A percentile compares a stretch with the other conserved stretches of the same genome.
Conservation (phyloP, 116 monocot species). For the Dioscorea cayenensis region DNA sequence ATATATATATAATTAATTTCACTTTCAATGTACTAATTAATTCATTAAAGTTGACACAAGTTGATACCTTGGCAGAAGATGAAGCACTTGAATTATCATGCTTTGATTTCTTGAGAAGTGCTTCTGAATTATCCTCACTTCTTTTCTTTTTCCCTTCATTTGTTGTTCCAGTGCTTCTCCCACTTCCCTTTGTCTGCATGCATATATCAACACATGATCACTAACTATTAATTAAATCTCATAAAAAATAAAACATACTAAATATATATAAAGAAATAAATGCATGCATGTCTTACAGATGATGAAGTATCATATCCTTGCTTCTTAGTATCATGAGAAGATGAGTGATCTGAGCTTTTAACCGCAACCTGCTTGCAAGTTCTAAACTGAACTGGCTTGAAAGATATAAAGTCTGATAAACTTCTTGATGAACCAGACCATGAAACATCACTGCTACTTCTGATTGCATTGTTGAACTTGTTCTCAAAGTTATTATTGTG, state of each 20-base stretch:
- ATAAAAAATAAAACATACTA: too few relatives aligned
- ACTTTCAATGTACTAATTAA: background rate
- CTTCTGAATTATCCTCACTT: constrained; percentile 52
- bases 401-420: constrained; percentile 54
- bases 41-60: too few relatives aligned
- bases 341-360: constrained; percentile 4
- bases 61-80: constrained; percentile 35
- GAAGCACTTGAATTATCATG: constrained; percentile 36
- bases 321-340: constrained; percentile 13
- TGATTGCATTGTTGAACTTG: constrained; percentile 11
- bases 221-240: too few relatives aligned
- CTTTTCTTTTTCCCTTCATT: constrained; percentile 79
- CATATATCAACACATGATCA: background rate
- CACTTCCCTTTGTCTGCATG: constrained; percentile 42
- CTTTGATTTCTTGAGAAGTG: constrained; percentile 59
- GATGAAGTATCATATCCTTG: constrained; percentile 23
- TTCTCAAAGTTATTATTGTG: constrained; percentile 8
- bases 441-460: constrained; percentile 9
- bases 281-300: constrained; percentile 29
- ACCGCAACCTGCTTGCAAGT: constrained; percentile 9
- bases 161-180: constrained; percentile 38
- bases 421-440: constrained; percentile 35
- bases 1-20: too few relatives aligned
- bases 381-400: constrained; percentile 17
- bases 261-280: too few relatives aligned